These are phyloP conservation scores for Yarrowia keelungensis DNA, from an alignment of 805 yeast genomes.

Conservation along the genomic window DNA sequence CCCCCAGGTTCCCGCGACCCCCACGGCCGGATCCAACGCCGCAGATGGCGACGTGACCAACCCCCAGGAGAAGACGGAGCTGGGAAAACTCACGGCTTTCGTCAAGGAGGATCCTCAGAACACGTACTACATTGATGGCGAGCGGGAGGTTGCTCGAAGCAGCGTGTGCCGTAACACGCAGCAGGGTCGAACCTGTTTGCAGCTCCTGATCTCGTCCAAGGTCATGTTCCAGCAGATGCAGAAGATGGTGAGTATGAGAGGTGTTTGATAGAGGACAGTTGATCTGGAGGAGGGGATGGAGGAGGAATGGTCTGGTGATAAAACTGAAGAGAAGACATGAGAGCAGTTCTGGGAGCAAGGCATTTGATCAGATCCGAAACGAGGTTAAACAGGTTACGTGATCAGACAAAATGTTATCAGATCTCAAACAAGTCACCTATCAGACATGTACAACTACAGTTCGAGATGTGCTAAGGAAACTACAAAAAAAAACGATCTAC, in stretches of 20 bases:
- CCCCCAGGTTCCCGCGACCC: background rate
- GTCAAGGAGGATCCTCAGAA: slow-evolving; percentile 39
- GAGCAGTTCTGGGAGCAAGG: no score
- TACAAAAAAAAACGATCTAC: no score
- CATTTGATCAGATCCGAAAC: no score
- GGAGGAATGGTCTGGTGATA: no score
- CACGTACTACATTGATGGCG: slow-evolving; percentile 37
- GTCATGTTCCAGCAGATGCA: slow-evolving; percentile 38
- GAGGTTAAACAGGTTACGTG: no score
- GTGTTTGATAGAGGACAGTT: no score
- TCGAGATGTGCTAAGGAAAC: no score
- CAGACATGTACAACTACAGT: no score
- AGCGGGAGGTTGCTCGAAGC: slow-evolving; percentile 33
- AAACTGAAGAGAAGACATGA: no score
- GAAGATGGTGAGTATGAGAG: slow-evolving; percentile 32
- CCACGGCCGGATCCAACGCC: background rate
- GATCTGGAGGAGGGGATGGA: no score
- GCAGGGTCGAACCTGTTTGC: slow-evolving; percentile 35
- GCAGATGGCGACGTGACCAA: background rate
- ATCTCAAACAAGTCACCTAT: no score
- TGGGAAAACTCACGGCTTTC: slow-evolving; percentile 32
- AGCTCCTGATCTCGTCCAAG: slow-evolving; percentile 33
- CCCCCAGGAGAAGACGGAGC: slow-evolving; percentile 29
- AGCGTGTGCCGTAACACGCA: slow-evolving; percentile 38
- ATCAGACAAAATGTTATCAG: no score